Percentiles rank a stretch among this genome's conserved stretches.
phyloP scores from a whole-genome alignment of 495 filamentous ascomycete species.

The Aspergillus funiculosus region DNA sequence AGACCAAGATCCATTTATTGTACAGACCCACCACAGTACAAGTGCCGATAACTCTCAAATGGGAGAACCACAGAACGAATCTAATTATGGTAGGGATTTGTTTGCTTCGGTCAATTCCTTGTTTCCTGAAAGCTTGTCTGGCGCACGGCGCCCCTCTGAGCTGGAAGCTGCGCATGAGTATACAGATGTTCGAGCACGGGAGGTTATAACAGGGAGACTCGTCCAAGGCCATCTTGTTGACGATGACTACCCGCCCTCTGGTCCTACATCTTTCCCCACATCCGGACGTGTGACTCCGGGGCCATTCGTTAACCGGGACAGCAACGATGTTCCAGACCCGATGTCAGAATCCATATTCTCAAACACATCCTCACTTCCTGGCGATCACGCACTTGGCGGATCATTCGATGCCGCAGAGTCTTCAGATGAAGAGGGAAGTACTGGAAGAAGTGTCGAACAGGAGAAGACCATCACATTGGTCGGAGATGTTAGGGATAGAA shows the following conservation, averaged over 20 bases:
- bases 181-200: conserved; percentile 77
- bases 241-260: conserved; percentile 79
- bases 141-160: conserved; percentile 38
- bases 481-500: conserved; percentile 77
- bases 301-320: conserved; percentile 28
- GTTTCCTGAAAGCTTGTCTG: conserved; percentile 33
- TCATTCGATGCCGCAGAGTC: conserved; percentile 71
- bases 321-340: conserved; percentile 49
- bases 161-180: conserved; percentile 59
- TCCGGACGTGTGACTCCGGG: conserved; percentile 45
- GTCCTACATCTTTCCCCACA: conserved; percentile 55
- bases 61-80: conserved; percentile 4
- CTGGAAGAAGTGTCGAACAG: conserved; percentile 56
- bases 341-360: conserved; percentile 66
- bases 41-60: conserved; percentile 15
- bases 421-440: conserved; percentile 83
- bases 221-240: conserved; percentile 96
- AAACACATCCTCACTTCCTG: conserved; percentile 46
- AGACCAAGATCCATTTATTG: conserved; percentile 30
- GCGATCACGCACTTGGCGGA: conserved; percentile 69
- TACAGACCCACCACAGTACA: conserved; percentile 26
- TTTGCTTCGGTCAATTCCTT: conserved; percentile 15
- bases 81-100: conserved; percentile 11
- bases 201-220: conserved; percentile 86
- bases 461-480: conserved; percentile 96